Base-by-base conservation (phyloP, 192 early-diverging fungal genomes). In the Entomortierella beljakovae region DNA sequence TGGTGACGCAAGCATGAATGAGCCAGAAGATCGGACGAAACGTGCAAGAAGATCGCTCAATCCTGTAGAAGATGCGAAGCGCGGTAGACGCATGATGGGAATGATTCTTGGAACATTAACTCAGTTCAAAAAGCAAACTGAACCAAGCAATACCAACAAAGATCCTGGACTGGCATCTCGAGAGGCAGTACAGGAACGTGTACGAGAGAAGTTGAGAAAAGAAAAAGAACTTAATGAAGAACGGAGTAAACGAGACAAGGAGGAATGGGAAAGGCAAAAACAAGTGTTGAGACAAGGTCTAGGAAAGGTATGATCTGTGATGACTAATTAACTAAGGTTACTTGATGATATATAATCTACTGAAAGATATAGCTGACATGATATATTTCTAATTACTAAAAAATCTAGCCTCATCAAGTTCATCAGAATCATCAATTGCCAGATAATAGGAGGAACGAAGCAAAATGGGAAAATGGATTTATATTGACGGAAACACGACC, bases 41-140 rank as follows among this genome's bases (percentile, higher is more conserved):
- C 65, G 72, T 5, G 26, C 50, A 1, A 57, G 72, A 22, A 31
- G 29, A 31, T 28, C 33, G 25, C 32, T 46, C 32, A 48, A 57
- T 56, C 63, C 54, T 18, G 64, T 23, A 32, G 75, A 79, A 28
- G 68, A 79, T 54, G 46, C 54, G 15, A 53, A 53, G 34, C 75
- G 75, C 31, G 62, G 62, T 10, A 53, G 61, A 15, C 61, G 75
- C 3, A 79, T 79, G 67, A 79, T 79, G 75, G 75, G 75, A 3
- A 70, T 79, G 75, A 70, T 79, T 23, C 40, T 79, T 3, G 75
- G 75, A 15, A 79, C 75, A 10, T 59, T 79, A 25, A 51, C 61
- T 0, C 67, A 70, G 29, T 70, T 69, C 54, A 79, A 79, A 42
- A 58, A 58, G 16, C 59, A 62, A 20, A 48, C 43, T 1, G 51